Conservation (phyloP, 2,329 filamentous ascomycete genomes). For the Phaeosphaeriaceae sp. region DNA sequence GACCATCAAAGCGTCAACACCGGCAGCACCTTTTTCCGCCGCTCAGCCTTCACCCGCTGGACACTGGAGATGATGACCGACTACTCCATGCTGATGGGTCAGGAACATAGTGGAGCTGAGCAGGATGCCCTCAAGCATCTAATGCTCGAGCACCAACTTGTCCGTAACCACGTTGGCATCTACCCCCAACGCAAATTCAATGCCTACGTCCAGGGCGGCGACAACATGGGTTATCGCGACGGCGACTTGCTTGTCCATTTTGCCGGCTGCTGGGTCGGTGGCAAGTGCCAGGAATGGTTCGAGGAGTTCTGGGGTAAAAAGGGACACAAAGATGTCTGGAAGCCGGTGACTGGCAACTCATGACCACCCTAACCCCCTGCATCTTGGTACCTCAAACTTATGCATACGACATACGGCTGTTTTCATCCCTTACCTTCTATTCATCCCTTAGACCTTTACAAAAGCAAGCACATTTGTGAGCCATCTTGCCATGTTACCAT, state of each 20-base stretch:
- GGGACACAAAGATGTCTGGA: conserved; percentile 31
- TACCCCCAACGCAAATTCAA: conserved; percentile 49
- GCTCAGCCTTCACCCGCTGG: conserved; percentile 45
- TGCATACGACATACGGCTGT: too few relatives aligned
- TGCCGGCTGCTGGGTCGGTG: conserved; percentile 49
- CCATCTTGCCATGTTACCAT: not conserved
- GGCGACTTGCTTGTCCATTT: conserved; percentile 51
- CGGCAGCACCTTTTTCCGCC: conserved; percentile 49
- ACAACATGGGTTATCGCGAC: conserved; percentile 47
- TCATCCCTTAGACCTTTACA: not conserved
- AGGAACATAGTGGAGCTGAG: conserved; percentile 43
- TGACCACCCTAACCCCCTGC: not conserved
- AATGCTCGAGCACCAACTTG: conserved; percentile 44
- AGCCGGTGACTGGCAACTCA: conserved; percentile 6
- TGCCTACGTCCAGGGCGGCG: conserved; percentile 44
- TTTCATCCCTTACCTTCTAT: not conserved
- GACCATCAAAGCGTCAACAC: conserved; percentile 51
- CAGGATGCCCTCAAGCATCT: conserved; percentile 47
- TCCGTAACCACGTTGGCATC: conserved; percentile 48
- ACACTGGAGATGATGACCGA: conserved; percentile 51
- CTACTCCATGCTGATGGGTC: conserved; percentile 43
- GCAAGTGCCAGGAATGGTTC: conserved; percentile 44
- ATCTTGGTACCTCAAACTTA: too few relatives aligned
- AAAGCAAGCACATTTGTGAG: not conserved
- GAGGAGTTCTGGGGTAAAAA: conserved; percentile 45